Evolutionary conservation across 345 rosid species (phyloP), one percentile per base, ranked within the genome.

Genomic region (Turnera subulata): DNA sequence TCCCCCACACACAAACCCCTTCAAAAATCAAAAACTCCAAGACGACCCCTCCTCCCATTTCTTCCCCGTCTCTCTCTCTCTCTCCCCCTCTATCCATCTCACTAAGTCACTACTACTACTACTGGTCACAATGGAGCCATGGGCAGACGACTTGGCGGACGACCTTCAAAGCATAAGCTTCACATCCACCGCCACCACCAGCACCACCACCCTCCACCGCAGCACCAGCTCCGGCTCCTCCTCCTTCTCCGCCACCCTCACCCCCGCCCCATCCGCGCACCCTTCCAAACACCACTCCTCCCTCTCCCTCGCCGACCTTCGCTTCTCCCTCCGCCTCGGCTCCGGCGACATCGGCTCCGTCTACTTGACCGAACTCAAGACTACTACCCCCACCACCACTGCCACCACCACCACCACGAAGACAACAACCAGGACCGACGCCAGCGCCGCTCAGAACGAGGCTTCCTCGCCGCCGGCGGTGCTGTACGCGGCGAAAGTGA

Each of bases 311-410:
- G 65, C 93, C 67, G 96, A 91, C 79, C 78, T 91, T 64, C 66
- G 80, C 17, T 85, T 91, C 76, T 78, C 84, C 62, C 79, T 75
- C 72, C 95, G 92, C 17, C 85, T 91, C 12, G 98, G 98, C 54
- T 80, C 96, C 59, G 96, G 96, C 23, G 96, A 91, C 72, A 91
- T 91, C 75, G 94, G 96, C 54, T 88, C 90, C 32, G 98, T 91
- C 56, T 91, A 82, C 78, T 55, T 88, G 18, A 85, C 95, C 6
- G 95, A 88, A 59, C 67, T 82, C 47, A 88, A 82, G 65, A 69
- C 78, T 51, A 59, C 45, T 12, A 40, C 0, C 12, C 14, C 14
- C 45, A 13, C 5, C 4, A 8, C n/a, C 45, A 42, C 5, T 15
- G 16, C n/a, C 45, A 5, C 5, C 45, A 42, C 44, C 14, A 24